Evolutionary conservation across 2,329 filamentous ascomycete species (phyloP), one percentile per base, ranked within the genome.

Genomic region (Xylaria sp.): DNA sequence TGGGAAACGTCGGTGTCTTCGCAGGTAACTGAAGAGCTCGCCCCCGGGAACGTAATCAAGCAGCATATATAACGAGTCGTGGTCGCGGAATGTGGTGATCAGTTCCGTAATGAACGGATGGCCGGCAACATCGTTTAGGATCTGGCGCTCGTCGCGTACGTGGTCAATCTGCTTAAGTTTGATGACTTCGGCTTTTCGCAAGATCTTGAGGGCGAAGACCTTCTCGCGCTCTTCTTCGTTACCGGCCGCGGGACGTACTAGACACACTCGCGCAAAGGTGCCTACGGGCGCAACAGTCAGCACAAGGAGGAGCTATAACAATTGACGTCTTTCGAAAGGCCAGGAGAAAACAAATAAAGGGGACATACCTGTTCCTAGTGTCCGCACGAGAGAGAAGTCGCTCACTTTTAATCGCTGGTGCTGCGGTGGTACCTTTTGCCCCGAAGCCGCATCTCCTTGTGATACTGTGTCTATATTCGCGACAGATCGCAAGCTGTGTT

Each of bases 81-180:
- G 77, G 73, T 93, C 90, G 68, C 90, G 86, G 75, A 93, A 94
- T 61, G 89, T 91, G 56, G 87, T 88, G 45, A 89, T 79, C 68
- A 93, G 82, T 58, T 83, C 87, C 48, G 90, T 92, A 69, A 94
- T 92, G 74, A 93, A 94, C 20, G 90, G 90, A 69, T 92, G 87
- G 20, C 89, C 89, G 43, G 88, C 86, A 44, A 93, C 88, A 60
- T 90, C 86, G 66, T 85, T 83, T 47, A 94, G 84, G 63, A 93
- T 87, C 59, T 86, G 83, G 64, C 90, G 87, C 78, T 94, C 90
- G 73, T 92, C 90, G 57, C 89, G 87, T 50, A 93, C 90, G 72
- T 94, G 90, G 73, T 93, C 90, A 63, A 93, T 87, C 69, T 94
- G 90, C 78, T 93, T 93, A 53, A 93, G 81, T 60, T 87, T 87